Conservation (phyloP, 306 rosid genomes). For the Corylus americana region DNA sequence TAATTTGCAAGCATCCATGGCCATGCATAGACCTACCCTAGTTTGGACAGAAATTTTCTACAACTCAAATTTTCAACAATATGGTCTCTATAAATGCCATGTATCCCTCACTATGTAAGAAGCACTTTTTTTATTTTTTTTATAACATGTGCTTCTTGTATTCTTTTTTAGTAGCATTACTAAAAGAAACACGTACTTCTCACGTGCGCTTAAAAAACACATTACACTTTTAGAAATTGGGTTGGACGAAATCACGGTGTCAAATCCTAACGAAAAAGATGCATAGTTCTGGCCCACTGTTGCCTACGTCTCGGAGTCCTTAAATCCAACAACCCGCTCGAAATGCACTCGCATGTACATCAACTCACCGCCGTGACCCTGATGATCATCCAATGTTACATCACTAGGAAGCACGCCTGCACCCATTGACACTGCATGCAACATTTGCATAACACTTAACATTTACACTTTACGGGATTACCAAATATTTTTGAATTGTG, state of each 20-base stretch:
- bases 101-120: too few relatives aligned
- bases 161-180: too few relatives aligned
- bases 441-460: constrained; percentile 62
- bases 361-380: constrained; percentile 51
- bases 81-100: too few relatives aligned
- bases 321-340: constrained; percentile 75
- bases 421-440: constrained; percentile 66
- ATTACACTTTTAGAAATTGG: too few relatives aligned
- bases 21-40: background rate
- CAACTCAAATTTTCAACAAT: too few relatives aligned
- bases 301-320: constrained; percentile 79
- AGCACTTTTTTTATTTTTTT: too few relatives aligned
- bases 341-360: constrained; percentile 74
- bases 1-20: background rate
- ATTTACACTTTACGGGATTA: too few relatives aligned
- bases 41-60: too few relatives aligned
- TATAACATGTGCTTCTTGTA: too few relatives aligned
- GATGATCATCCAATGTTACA: constrained; percentile 27
- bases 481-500: too few relatives aligned
- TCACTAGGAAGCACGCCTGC: constrained; percentile 72
- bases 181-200: too few relatives aligned
- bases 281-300: constrained; percentile 64
- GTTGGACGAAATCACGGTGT: background rate
- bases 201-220: too few relatives aligned
- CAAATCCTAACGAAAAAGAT: constrained; percentile 72